Conservation (phyloP, 164 flowering plant species). For the Kingdonia uniflora region DNA sequence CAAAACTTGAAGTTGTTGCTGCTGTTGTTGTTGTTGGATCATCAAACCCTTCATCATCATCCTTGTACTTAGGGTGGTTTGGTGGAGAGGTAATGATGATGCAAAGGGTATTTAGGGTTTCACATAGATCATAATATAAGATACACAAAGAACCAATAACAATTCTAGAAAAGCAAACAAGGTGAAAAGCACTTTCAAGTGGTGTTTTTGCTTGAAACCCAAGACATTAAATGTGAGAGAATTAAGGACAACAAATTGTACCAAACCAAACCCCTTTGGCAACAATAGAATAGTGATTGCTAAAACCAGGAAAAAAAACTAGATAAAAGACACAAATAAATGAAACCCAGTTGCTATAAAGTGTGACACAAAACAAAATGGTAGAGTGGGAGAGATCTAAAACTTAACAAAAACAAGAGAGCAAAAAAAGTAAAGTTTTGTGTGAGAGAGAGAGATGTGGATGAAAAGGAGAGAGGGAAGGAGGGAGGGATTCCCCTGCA, state of each 20-base stretch:
- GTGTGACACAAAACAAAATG: neutral
- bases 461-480: constrained; percentile 7
- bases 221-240: neutral
- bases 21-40: constrained; percentile 26
- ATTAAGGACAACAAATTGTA: constrained; percentile 3
- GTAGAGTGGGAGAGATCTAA: neutral
- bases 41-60: constrained; percentile 39
- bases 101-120: constrained; percentile 13
- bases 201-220: constrained; percentile 8
- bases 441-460: constrained; percentile 20
- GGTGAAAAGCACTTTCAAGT: too few species aligned
- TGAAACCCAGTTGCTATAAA: constrained; percentile 7
- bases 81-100: neutral
- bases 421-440: constrained; percentile 4
- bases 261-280: constrained; percentile 9
- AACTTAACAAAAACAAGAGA: neutral
- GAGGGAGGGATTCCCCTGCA: constrained; percentile 17
- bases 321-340: constrained; percentile 6
- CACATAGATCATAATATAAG: constrained; percentile 4
- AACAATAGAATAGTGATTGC: constrained; percentile 1
- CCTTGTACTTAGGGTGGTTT: constrained; percentile 1
- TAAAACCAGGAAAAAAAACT: constrained; percentile 4
- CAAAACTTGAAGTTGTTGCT: constrained; percentile 13
- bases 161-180: neutral
- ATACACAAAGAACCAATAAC: too few species aligned